Base-by-base conservation (phyloP, 495 filamentous ascomycete species). In the Delitschia confertaspora region DNA sequence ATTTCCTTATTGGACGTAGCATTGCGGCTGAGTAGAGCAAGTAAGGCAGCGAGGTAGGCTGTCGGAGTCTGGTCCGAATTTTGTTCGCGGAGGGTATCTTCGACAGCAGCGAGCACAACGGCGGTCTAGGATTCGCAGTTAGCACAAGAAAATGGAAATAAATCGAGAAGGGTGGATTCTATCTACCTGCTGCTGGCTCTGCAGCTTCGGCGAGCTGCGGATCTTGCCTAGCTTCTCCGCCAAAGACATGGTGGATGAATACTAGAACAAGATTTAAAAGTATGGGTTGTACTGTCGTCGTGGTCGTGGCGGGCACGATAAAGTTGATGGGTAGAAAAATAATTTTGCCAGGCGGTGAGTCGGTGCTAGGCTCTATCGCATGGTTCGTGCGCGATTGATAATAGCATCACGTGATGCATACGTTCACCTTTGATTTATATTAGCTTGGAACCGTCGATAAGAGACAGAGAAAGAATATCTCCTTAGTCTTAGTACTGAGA, bases 161-260 rank as follows among this genome's bases (percentile, higher is more conserved):
- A n/a, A n/a, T 22, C n/a, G 26, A 13, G 11, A 16, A 13, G 17
- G 13, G 18, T 22, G 11, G 6, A 22, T 13, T 8, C 29, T 27
- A 65, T 70, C 54, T 67, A 89, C 86, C 74, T 91, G 86, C 63
- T 89, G 79, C 67, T 93, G 85, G 65, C 83, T 96, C 64, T 96
- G 83, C 55, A 95, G 79, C 68, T 93, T 93, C 20, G 91, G 91
- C 62, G 83, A 88, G 65, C 56, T 57, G 17, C 91, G 82, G 60
- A 96, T 94, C 73, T 88, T 94, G 63, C 89, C 83, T 56, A 98
- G 75, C 72, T 84, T 93, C 69, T 89, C 89, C 56, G 78, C 75
- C 50, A 95, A 69, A 61, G 86, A 83, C 75, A 83, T 76, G 24
- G 42, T 34, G 47, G 26, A 14, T 4, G 24, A n/a, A n/a, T n/a